Conservation (phyloP, 257 asterid species). For the Solanum virginianum region DNA sequence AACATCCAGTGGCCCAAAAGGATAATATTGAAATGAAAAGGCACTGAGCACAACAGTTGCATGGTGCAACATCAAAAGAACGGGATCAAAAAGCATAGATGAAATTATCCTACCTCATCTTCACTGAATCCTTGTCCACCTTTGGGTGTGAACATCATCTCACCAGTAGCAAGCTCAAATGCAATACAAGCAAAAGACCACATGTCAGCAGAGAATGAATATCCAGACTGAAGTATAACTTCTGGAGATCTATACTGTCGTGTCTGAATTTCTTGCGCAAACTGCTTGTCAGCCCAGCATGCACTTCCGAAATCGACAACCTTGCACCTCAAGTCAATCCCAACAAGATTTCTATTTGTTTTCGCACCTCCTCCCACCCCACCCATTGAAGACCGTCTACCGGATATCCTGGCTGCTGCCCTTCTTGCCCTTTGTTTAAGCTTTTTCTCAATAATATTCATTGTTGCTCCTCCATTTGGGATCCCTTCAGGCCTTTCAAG, state of each 20-base stretch:
- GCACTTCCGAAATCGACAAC: conserved; percentile 99
- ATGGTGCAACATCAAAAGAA: not conserved
- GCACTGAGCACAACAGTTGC: not conserved
- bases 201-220: conserved; percentile 84
- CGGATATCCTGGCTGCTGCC: conserved; percentile 87
- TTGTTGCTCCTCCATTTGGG: conserved; percentile 44
- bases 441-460: conserved; percentile 67
- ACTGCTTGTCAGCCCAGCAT: conserved; percentile 79
- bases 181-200: conserved; percentile 99
- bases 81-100: not conserved
- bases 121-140: conserved; percentile 83
- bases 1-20: not conserved
- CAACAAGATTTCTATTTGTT: conserved; percentile 68
- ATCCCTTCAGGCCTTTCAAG: conserved; percentile 79
- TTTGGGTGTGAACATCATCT: conserved; percentile 95
- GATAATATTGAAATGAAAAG: not conserved
- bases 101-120: conserved; percentile 62
- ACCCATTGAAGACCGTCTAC: conserved; percentile 60
- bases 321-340: conserved; percentile 73
- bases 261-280: conserved; percentile 92
- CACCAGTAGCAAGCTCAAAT: conserved; percentile 96
- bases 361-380: conserved; percentile 33
- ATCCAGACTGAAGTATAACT: conserved; percentile 76
- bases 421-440: conserved; percentile 88
- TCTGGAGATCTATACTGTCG: conserved; percentile 99